A percentile compares a stretch with the other conserved stretches of the same genome.
phyloP scores from a whole-genome alignment of 306 rosid species.

The Medicago ruthenica region DNA sequence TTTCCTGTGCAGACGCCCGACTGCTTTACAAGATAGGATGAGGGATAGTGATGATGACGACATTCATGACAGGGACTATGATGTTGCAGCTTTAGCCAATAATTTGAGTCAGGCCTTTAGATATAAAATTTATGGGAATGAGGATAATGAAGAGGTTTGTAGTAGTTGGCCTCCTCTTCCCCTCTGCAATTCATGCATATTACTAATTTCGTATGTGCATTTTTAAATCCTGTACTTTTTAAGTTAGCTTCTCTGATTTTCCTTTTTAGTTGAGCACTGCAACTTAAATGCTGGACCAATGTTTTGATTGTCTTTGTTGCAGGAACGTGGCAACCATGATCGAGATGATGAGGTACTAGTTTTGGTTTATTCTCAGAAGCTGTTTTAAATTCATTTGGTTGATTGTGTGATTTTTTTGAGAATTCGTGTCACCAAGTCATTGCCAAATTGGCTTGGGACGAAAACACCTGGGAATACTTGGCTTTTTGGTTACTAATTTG shows the following conservation, averaged over 20 bases:
- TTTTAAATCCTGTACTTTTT: constrained; percentile 14
- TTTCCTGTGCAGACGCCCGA: constrained; percentile 77
- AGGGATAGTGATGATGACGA: constrained; percentile 98
- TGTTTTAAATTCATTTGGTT: constrained; percentile 29
- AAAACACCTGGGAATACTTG: background rate
- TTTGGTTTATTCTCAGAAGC: constrained; percentile 33
- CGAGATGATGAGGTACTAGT: constrained; percentile 90
- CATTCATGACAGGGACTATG: constrained; percentile 89
- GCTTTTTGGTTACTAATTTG: constrained; percentile 8
- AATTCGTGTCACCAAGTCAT: constrained; percentile 16
- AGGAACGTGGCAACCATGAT: constrained; percentile 77
- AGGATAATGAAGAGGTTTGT: constrained; percentile 89
- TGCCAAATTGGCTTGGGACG: background rate
- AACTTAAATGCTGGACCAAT: constrained; percentile 37
- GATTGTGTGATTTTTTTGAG: constrained; percentile 30
- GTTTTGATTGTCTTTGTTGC: constrained; percentile 50
- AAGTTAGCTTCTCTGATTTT: constrained; percentile 9
- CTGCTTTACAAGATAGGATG: constrained; percentile 93
- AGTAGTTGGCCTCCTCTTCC: constrained; percentile 16
- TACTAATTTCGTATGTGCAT: constrained; percentile 10
- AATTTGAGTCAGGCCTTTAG: constrained; percentile 94
- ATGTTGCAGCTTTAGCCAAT: constrained; percentile 90
- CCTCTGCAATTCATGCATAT: constrained; percentile 33
- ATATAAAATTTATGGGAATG: constrained; percentile 92
- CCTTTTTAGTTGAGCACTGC: constrained; percentile 8